A percentile compares a stretch with the other conserved stretches of the same genome.
phyloP scores from a whole-genome alignment of 1,284 basidiomycete genomes.

The Moesziomyces antarcticus region DNA sequence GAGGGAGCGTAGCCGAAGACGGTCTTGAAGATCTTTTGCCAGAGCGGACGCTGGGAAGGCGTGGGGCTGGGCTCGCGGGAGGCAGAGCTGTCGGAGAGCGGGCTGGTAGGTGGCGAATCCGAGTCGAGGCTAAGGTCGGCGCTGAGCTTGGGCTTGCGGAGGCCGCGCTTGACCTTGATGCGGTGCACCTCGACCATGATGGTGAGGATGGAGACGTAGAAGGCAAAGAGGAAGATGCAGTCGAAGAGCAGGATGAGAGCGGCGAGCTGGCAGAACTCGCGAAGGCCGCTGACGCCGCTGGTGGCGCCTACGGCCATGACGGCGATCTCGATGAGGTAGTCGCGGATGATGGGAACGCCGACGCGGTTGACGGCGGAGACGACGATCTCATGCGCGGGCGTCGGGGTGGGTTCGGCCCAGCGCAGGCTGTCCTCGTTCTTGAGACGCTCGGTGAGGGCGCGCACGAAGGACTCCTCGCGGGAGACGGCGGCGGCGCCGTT shows the following conservation, averaged over 20 bases:
- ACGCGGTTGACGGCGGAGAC: constrained; percentile 82
- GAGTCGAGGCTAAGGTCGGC: constrained; percentile 61
- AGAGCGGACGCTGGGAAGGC: constrained; percentile 42
- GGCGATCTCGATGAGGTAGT: constrained; percentile 91
- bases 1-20: constrained; percentile 72
- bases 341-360: constrained; percentile 86
- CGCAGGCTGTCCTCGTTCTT: constrained; percentile 68
- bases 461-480: constrained; percentile 61
- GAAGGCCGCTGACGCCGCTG: constrained; percentile 86
- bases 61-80: constrained; percentile 44
- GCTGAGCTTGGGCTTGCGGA: constrained; percentile 56
- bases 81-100: constrained; percentile 39
- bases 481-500: constrained; percentile 35
- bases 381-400: constrained; percentile 83
- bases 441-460: constrained; percentile 67
- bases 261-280: constrained; percentile 94
- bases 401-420: constrained; percentile 70
- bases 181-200: constrained; percentile 89
- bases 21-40: constrained; percentile 51
- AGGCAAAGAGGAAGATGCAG: constrained; percentile 88
- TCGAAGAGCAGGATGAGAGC: constrained; percentile 86
- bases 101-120: constrained; percentile 55
- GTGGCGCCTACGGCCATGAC: constrained; percentile 88
- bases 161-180: constrained; percentile 73
- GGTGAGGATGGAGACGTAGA: constrained; percentile 86